A percentile compares a stretch with the other conserved stretches of the same genome.
These are phyloP conservation scores for Fistulinella prunicolor DNA, from an alignment of 768 basidiomycete genomes.

Conservation along the genomic window DNA sequence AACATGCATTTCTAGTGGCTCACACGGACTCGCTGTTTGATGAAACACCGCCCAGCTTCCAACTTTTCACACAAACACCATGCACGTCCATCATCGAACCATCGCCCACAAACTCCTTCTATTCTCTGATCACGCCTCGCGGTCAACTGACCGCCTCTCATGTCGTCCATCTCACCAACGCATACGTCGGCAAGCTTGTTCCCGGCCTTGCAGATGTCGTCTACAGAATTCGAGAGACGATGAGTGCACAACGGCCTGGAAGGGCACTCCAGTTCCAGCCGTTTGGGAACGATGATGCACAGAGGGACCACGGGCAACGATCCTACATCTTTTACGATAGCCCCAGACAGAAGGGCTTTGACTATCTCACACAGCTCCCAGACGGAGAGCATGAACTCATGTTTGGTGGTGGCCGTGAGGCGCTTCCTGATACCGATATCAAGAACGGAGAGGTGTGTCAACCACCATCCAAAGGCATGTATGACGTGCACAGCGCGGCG, in stretches of 20 bases:
- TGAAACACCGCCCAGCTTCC: conserved; percentile 25
- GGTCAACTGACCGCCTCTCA: conserved; percentile 40
- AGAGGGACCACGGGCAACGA: conserved; percentile 38
- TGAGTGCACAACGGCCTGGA: conserved; percentile 66
- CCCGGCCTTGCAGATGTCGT: conserved; percentile 38
- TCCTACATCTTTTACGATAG: conserved; percentile 59
- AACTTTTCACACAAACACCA: conserved; percentile 44
- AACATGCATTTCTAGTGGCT: conserved; percentile 2
- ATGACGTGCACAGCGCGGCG: conserved; percentile 35
- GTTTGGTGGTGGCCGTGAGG: conserved; percentile 60
- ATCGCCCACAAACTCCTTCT: conserved; percentile 23
- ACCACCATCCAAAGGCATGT: conserved; percentile 28
- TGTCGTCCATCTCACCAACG: conserved; percentile 57
- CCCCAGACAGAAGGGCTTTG: conserved; percentile 40
- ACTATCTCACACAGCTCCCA: conserved; percentile 68
- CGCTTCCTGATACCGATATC: conserved; percentile 7
- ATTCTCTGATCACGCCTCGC: conserved; percentile 41
- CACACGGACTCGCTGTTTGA: conserved; percentile 4
- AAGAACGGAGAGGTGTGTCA: conserved; percentile 14
- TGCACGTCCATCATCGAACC: conserved; percentile 36
- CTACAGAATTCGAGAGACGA: conserved; percentile 43
- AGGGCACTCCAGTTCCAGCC: conserved; percentile 23
- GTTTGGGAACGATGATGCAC: neutral
- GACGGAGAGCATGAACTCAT: conserved; percentile 49
- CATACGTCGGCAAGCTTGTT: conserved; percentile 45